Evolutionary conservation across 2,329 filamentous ascomycete species (phyloP), one percentile per base, ranked within the genome.

Genomic region (Colletotrichum truncatum): DNA sequence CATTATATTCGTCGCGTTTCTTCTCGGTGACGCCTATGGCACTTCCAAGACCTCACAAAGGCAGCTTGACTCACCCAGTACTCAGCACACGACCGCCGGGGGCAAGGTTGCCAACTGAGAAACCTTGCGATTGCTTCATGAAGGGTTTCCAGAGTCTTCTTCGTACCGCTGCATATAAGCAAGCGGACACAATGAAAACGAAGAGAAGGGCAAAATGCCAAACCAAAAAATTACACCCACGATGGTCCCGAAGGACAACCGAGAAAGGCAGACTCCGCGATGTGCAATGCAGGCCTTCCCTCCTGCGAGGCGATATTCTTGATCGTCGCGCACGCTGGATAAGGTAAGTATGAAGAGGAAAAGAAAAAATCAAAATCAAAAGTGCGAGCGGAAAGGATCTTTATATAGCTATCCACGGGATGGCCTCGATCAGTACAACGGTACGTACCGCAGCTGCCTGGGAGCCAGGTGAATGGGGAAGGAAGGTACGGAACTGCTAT

Each of bases 241-340:
- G 67, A 67, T 45, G 64, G 64, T 55, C 64, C 67, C 54, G 59
- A 58, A 68, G 67, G 66, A 30, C 64, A 68, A 67, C 64, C 64
- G 54, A 67, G 49, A 60, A 26, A 63, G 58, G 55, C 43, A 39
- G 49, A 64, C 64, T 56, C 67, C 67, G 60, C 64, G 80, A 73
- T 82, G 82, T 84, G 81, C 82, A 82, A 83, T 85, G 82, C 81
- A 84, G 82, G 80, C 77, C 76, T 77, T 74, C 79, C 77, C 71
- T 71, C 73, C 78, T 82, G 77, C 74, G 70, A 70, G 60, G 70
- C 70, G 73, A 75, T 68, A 72, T 78, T 79, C 78, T 68, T 84
- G 82, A 84, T 74, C 82, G 72, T 73, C 74, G 71, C 7, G 68
- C 70, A 68, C 71, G 73, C 76, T 74, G 73, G 76, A 77, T 74